Evolutionary conservation across 2,329 filamentous ascomycete species (phyloP), one percentile per base, ranked within the genome.

Genomic region (Fusarium palustre): DNA sequence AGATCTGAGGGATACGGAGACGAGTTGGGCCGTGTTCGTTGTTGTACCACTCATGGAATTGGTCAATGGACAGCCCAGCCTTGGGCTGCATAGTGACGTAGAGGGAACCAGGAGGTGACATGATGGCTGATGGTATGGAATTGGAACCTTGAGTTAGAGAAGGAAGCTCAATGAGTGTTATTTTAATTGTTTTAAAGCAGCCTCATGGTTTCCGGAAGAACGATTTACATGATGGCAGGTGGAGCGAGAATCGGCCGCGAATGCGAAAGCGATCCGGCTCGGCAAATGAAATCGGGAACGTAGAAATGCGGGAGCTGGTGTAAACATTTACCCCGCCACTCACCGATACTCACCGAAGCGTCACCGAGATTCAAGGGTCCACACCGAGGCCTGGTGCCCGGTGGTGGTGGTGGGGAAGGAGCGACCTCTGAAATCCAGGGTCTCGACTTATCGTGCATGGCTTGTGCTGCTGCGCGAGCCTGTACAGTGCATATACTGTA

Each of bases 21-120:
- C 93, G 91, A 18, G 90, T 88, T 20, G 93, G 93, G 55, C 93
- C 93, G 81, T 97, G 93, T 82, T 97, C 93, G 79, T 94, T 96
- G 82, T 97, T 94, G 83, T 97, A 97, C 92, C 92, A 95, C 78
- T 97, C 92, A 79, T 97, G 91, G 81, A 97, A 97, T 75, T 92
- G 88, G 66, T 87, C 84, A 48, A 86, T 80, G 57, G 90, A 83
- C 73, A 93, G 85, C 70, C 85, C 86, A 59, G 87, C 83, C 78
- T 87, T 85, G 73, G 93, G 92, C 80, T 94, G 90, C 91, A 97
- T 97, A 18, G 92, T 94, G 72, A 97, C 93, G 78, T 91, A 93
- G 76, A 97, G 89, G 74, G 94, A 88, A 63, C 93, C 93, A 12
- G 87, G 87, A 56, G 79, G 83, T 62, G 79, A 70, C 78, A 80